Conservation (phyloP, 257 asterid species). For the Solanum medicagineum region DNA sequence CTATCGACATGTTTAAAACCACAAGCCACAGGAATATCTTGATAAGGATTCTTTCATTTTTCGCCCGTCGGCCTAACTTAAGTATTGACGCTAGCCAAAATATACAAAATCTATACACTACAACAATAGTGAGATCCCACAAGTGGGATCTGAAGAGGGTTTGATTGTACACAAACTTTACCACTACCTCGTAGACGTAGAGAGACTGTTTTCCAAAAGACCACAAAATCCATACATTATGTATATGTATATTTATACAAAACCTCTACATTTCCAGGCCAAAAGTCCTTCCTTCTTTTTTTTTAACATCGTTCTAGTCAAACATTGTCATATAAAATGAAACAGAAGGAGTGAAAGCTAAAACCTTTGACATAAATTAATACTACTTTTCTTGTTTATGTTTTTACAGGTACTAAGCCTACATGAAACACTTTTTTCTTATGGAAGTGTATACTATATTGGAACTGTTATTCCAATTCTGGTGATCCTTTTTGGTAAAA, state of each 20-base stretch:
- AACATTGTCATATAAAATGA: neutral
- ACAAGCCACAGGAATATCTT: neutral
- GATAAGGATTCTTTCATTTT: neutral
- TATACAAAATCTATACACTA: neutral
- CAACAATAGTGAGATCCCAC: no score
- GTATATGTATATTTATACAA: no score
- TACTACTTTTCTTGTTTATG: neutral
- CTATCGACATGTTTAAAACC: neutral
- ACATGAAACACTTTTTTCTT: slow-evolving; percentile 61
- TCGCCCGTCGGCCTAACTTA: neutral
- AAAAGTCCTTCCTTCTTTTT: neutral
- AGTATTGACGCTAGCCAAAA: neutral
- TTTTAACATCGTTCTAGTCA: neutral
- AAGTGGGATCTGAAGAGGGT: no score
- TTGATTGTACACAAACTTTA: no score
- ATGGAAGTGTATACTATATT: slow-evolving; percentile 67
- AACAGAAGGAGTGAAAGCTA: neutral
- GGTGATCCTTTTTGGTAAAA: slow-evolving; percentile 49
- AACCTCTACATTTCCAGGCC: neutral
- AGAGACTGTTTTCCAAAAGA: no score
- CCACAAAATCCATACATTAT: neutral
- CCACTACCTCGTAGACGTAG: no score
- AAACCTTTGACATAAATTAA: neutral
- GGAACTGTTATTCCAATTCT: slow-evolving; percentile 64
- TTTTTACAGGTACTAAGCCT: slow-evolving; percentile 60